Base-by-base conservation (phyloP, 257 asterid species). In the Eucommia ulmoides region DNA sequence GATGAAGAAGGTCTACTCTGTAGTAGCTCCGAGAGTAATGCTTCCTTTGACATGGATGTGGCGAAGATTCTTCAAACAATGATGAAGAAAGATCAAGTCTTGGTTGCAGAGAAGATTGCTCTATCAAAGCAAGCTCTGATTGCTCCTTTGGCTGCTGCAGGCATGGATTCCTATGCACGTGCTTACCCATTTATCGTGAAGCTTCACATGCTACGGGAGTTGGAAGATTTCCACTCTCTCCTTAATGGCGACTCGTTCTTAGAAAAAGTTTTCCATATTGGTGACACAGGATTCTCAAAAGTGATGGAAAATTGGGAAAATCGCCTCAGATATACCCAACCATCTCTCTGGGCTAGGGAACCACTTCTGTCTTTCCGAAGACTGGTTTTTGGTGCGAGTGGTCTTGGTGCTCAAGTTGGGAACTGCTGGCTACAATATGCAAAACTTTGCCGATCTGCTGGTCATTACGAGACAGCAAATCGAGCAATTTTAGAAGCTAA, bases 81-180 rank as follows among this genome's bases (percentile, higher is more conserved):
- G 73, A 84, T 89, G 96, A 78, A 66, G 61, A 80, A 68, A 66
- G 94, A 89, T 60, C 83, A 80, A 54, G 74, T 67, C 65, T 73
- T 76, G 24, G 80, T 79, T 67, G 83, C 80, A 56, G 83, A 82
- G 77, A 85, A 65, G 69, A 76, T 85, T 57, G 89, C 93, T 1
- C 61, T 72, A 67, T 82, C 98, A 23, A 89, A 84, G 68, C 93
- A 89, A 62, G 81, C 94, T 69, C 76, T 89, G 42, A 89, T 89
- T 73, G 98, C 96, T 74, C 98, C 98, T 61, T 84, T 89, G 56
- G 96, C 98, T 71, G 98, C 98, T 65, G 96, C 98, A 17, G 98
- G 98, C 60, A 85, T 85, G 98, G 98, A 89, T 77, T 89, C 98
- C 56, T 89, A 85, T 67, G 88, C 85, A 54, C 82, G 98, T 51